phyloP scores from a whole-genome alignment of 164 flowering plant species.

The Chimonanthus salicifolius region DNA sequence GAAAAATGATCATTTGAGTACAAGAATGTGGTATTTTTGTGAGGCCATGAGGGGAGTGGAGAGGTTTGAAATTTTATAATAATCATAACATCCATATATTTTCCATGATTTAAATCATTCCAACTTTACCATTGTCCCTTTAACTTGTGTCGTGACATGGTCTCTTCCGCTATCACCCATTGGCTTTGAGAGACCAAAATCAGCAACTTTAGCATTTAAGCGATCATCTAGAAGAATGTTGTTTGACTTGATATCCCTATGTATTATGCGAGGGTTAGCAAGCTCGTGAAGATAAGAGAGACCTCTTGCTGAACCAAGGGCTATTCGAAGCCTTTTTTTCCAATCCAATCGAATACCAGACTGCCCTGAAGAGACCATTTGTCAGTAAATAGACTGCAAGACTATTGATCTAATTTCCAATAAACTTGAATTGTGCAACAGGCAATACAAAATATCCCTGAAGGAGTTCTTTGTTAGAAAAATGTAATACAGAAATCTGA shows the following conservation, averaged over 20 bases:
- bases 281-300: constrained; percentile 38
- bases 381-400: background rate
- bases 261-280: constrained; percentile 40
- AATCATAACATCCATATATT: background rate
- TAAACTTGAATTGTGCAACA: background rate
- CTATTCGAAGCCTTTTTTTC: constrained; percentile 30
- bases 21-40: background rate
- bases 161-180: constrained; percentile 18
- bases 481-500: too few species aligned
- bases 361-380: constrained; percentile 21
- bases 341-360: constrained; percentile 31
- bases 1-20: too few species aligned
- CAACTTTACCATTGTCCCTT: constrained; percentile 34
- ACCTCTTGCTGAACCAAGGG: constrained; percentile 44
- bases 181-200: constrained; percentile 38
- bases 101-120: background rate
- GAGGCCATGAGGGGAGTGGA: background rate
- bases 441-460: background rate
- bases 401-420: too few species aligned
- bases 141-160: constrained; percentile 37
- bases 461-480: background rate
- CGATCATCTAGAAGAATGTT: constrained; percentile 35
- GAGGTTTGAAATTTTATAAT: too few species aligned
- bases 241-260: constrained; percentile 38
- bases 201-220: constrained; percentile 39